Percentiles rank a stretch among this genome's conserved stretches.
Conservation (phyloP, 2,329 filamentous ascomycete genomes). For the Hypoxylon sp. region DNA sequence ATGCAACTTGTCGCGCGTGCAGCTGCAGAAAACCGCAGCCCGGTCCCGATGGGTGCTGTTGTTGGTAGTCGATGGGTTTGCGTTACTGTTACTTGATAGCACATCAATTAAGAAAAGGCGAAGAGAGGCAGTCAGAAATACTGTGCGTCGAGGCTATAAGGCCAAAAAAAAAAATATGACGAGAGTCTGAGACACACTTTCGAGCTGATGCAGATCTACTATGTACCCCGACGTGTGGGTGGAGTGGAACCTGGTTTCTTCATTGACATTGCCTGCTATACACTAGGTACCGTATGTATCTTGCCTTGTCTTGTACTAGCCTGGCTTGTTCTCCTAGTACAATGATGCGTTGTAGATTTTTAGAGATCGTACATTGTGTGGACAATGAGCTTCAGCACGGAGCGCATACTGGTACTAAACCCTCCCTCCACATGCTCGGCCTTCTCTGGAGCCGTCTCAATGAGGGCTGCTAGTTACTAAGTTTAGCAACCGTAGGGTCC, state of each 20-base stretch:
- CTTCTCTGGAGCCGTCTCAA: conserved; percentile 18
- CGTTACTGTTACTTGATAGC: conserved; percentile 24
- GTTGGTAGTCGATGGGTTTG: conserved; percentile 11
- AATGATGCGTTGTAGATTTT: conserved; percentile 35
- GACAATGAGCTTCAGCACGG: conserved; percentile 51
- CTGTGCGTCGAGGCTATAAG: conserved; percentile 31
- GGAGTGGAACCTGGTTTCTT: conserved; percentile 31
- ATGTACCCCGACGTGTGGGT: conserved; percentile 38
- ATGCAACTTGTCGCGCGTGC: conserved; percentile 50
- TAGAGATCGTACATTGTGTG: conserved; percentile 32
- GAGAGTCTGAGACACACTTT: conserved; percentile 40
- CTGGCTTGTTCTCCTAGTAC: conserved; percentile 28
- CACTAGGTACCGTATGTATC: not conserved
- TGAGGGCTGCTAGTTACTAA: conserved; percentile 32
- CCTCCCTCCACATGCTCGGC: conserved; percentile 15
- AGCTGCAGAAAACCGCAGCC: conserved; percentile 41
- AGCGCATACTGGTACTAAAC: conserved; percentile 43
- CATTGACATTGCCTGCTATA: conserved; percentile 29
- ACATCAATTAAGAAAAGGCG: conserved; percentile 28
- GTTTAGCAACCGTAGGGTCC: conserved; percentile 37
- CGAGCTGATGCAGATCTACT: conserved; percentile 45
- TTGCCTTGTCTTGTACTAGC: conserved; percentile 30
- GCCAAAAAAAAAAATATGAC: conserved; percentile 38
- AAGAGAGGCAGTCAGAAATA: conserved; percentile 28
- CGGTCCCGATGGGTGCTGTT: conserved; percentile 13